A percentile compares a stretch with the other conserved stretches of the same genome.
These are phyloP conservation scores for Colletotrichum neosansevieriae DNA, from an alignment of 2,329 filamentous ascomycete genomes.

Conservation along the genomic window DNA sequence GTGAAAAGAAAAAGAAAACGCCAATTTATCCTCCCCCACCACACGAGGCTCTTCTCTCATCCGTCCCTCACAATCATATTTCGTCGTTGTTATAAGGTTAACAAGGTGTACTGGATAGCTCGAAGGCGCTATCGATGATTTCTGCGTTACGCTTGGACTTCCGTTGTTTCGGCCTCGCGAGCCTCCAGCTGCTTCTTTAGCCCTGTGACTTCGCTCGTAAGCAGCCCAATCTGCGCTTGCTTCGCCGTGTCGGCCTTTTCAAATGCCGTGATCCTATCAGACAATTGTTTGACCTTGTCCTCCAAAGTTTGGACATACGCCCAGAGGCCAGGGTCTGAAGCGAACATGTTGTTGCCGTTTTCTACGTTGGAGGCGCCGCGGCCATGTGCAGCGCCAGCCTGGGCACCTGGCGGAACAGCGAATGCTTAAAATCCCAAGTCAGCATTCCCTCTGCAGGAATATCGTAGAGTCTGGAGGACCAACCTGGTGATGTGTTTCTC, in stretches of 20 bases:
- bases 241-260: constrained; percentile 54
- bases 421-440: constrained; percentile 14
- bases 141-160: constrained; percentile 32
- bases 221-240: constrained; percentile 51
- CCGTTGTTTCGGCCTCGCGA: constrained; percentile 32
- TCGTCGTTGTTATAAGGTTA: constrained; percentile 41
- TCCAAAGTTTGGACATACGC: constrained; percentile 79
- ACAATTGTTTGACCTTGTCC: constrained; percentile 62
- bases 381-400: constrained; percentile 43
- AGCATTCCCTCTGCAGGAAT: neutral
- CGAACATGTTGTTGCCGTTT: constrained; percentile 76
- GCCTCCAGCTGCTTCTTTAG: constrained; percentile 49
- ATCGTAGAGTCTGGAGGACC: neutral
- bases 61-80: constrained; percentile 28
- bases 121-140: constrained; percentile 4
- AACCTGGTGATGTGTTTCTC: constrained; percentile 61
- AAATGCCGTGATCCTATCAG: constrained; percentile 54
- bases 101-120: constrained; percentile 28
- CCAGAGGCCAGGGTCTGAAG: constrained; percentile 75
- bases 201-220: constrained; percentile 51
- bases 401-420: constrained; percentile 34
- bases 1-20: constrained; percentile 33
- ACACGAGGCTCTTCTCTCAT: constrained; percentile 16
- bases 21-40: constrained; percentile 35
- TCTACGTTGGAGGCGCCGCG: constrained; percentile 64